Conservation (phyloP, 305 asterid species). For the Withania somnifera region DNA sequence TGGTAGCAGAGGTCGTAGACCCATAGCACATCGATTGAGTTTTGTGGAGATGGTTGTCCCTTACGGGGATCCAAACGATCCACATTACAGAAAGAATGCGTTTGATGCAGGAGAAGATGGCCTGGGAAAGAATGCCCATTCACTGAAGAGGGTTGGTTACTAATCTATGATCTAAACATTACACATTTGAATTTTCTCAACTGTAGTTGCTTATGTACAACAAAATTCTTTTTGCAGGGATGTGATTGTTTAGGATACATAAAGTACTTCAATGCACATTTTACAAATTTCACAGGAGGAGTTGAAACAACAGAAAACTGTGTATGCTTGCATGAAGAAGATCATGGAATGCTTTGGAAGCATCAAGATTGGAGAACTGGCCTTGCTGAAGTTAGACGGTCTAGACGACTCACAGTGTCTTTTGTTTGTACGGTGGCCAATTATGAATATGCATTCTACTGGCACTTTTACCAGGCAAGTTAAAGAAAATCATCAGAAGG, state of each 20-base stretch:
- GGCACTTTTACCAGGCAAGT: constrained; percentile 97
- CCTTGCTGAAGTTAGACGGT: constrained; percentile 80
- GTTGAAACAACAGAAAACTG: constrained; percentile 90
- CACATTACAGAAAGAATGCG: constrained; percentile 92
- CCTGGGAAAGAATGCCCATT: constrained; percentile 86
- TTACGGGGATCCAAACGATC: constrained; percentile 96
- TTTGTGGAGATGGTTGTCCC: constrained; percentile 99
- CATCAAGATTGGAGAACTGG: constrained; percentile 99
- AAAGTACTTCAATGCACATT: constrained; percentile 86
- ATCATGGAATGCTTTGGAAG: constrained; percentile 94
- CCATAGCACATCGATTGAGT: constrained; percentile 86
- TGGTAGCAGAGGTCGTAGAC: constrained; percentile 94
- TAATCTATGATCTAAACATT: neutral
- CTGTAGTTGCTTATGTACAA: neutral
- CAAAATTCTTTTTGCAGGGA: constrained; percentile 39
- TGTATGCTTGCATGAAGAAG: constrained; percentile 97
- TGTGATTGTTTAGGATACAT: constrained; percentile 92
- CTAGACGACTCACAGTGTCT: constrained; percentile 90
- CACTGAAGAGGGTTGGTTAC: constrained; percentile 75
- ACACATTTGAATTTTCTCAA: neutral
- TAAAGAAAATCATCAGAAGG: neutral
- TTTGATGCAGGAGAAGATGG: constrained; percentile 99
- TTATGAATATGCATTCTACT: constrained; percentile 89
- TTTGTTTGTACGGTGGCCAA: constrained; percentile 93
- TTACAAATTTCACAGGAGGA: constrained; percentile 88